Evolutionary conservation across 257 asterid genomes (phyloP).

Genomic region (Prunella vulgaris): DNA sequence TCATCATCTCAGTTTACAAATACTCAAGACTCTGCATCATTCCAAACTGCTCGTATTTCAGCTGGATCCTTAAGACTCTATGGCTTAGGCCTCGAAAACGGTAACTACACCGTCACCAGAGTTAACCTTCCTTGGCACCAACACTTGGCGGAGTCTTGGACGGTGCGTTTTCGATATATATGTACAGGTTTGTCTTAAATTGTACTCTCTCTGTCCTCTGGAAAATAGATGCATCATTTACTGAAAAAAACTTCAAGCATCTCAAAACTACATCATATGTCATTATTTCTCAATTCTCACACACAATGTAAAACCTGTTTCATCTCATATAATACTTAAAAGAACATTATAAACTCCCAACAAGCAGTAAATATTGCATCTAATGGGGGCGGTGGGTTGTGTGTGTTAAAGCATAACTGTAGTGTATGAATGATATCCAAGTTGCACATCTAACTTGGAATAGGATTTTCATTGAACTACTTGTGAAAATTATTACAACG

Average conservation of each 20-base stretch:
- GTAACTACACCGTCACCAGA: constrained; percentile 75
- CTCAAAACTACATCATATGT: no score
- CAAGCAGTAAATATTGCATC: background rate
- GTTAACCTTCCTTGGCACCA: constrained; percentile 27
- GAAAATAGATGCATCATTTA: no score
- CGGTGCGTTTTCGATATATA: constrained; percentile 76
- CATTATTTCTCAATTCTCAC: no score
- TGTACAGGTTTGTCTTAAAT: constrained; percentile 71
- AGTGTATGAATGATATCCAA: no score
- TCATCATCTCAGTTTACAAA: constrained; percentile 42
- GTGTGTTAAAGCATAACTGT: no score
- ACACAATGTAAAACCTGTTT: no score
- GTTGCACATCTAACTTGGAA: background rate
- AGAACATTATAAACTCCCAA: no score
- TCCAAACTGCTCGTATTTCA: constrained; percentile 57
- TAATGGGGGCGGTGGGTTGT: no score
- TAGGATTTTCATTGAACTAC: background rate
- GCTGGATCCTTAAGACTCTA: constrained; percentile 85
- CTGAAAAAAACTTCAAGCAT: background rate
- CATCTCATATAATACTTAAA: no score
- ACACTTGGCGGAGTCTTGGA: constrained; percentile 57
- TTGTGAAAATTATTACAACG: no score
- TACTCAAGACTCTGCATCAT: constrained; percentile 58
- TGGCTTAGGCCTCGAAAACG: constrained; percentile 77
- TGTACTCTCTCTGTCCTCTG: no score